Conservation (phyloP, 306 rosid species). For the Quercus parvula region DNA sequence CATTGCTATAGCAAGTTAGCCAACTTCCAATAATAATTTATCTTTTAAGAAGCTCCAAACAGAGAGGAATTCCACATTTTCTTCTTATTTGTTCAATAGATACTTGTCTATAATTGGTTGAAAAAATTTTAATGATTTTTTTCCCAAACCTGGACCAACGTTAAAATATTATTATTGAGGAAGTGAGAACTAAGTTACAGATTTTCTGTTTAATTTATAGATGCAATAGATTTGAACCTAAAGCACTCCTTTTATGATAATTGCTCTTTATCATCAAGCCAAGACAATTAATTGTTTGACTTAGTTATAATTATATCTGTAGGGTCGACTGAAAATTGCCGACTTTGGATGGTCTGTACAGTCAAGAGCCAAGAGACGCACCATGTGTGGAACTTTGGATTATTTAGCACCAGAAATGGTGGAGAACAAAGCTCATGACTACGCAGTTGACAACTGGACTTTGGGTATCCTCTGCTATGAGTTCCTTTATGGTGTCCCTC, state of each 20-base stretch:
- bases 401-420: slow-evolving; percentile 95
- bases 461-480: slow-evolving; percentile 85
- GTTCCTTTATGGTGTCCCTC: slow-evolving; percentile 83
- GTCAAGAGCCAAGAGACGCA: slow-evolving; percentile 67
- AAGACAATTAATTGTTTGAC: too few relatives aligned
- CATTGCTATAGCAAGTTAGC: not conserved
- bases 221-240: too few relatives aligned
- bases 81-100: not conserved
- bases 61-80: not conserved
- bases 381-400: slow-evolving; percentile 95
- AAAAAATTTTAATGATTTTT: not conserved
- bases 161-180: not conserved
- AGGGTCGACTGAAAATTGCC: slow-evolving; percentile 90
- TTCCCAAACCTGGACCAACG: not conserved
- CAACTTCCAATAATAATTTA: not conserved
- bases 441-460: slow-evolving; percentile 90
- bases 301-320: slow-evolving; percentile 7
- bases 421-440: slow-evolving; percentile 80
- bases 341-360: slow-evolving; percentile 98
- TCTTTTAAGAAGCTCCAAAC: not conserved
- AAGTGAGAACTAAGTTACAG: not conserved
- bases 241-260: too few relatives aligned
- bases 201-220: not conserved
- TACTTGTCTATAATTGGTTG: not conserved
- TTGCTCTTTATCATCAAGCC: too few relatives aligned